Conservation (phyloP, 2,329 filamentous ascomycete genomes). For the Ceratocystis diversiconidia region DNA sequence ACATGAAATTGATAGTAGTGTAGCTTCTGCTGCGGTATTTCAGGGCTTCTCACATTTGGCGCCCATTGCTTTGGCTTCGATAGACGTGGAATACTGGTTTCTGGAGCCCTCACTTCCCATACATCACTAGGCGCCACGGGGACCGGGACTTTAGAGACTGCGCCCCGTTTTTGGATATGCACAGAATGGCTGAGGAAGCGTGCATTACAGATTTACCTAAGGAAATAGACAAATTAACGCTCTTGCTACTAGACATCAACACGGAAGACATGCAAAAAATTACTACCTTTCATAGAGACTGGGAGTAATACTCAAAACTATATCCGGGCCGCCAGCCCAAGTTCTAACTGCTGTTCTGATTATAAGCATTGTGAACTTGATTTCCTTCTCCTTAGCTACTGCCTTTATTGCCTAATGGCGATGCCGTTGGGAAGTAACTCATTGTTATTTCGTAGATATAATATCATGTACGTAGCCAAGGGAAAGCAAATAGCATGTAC, state of each 20-base stretch:
- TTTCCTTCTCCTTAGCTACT: background rate
- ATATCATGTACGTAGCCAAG: background rate
- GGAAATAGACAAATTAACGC: slow-evolving; percentile 41
- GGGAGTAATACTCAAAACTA: slow-evolving; percentile 39
- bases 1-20: slow-evolving; percentile 29
- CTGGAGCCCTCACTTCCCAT: slow-evolving; percentile 63
- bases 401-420: background rate
- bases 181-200: slow-evolving; percentile 47
- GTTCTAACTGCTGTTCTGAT: background rate
- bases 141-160: slow-evolving; percentile 46
- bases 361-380: background rate
- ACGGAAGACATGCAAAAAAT: slow-evolving; percentile 42
- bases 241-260: slow-evolving; percentile 28
- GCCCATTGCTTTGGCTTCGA: slow-evolving; percentile 69
- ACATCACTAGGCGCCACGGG: slow-evolving; percentile 60
- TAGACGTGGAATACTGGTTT: slow-evolving; percentile 52
- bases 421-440: background rate
- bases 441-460: background rate
- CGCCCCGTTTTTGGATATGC: slow-evolving; percentile 37
- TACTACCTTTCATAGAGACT: background rate
- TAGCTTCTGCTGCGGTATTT: slow-evolving; percentile 43
- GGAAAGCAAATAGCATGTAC: background rate
- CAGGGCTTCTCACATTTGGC: slow-evolving; percentile 61
- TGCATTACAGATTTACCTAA: slow-evolving; percentile 29
- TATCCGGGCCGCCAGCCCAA: background rate